Base-by-base conservation (phyloP, 371 early-diverging fungal genomes). In the Zopfochytrium polystomum region DNA sequence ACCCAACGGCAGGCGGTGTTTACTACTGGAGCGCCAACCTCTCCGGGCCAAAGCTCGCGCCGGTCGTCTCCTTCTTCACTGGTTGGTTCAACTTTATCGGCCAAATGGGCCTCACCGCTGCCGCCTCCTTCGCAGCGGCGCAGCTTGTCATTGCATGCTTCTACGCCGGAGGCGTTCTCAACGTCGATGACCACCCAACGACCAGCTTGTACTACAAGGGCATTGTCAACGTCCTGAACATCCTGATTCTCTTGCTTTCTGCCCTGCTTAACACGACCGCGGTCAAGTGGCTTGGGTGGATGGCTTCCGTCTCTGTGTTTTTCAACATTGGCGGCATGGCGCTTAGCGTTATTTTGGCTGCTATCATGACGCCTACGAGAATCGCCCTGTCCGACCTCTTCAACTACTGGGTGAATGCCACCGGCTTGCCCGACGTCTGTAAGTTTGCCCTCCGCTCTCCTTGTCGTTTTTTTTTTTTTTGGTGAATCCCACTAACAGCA, bases 1-100 rank as follows among this genome's bases (percentile, higher is more conserved):
- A 76, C 67, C 87, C 89, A 7, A 80, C 85, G 11, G 80, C 85
- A 13, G 89, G 89, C 15, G 85, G 85, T 1, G 59, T 88, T 9
- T 58, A 58, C 35, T 58, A 58, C 26, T 52, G 52, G 52, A n/a
- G 20, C 31, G 52, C 52, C 31, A 52, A 52, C 33, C 31, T 52
- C 15, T 27, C 52, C 18, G 44, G 60, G 5, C 60, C 60, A 27
- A 60, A 31, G 22, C 52, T 51, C 52, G 60, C 51, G 18, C 60
- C 60, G 5, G 50, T 26, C 60, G 52, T 42, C 31, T 68, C 71
- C 7, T 74, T 66, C 66, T n/a, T 60, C 44, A 60, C 66, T 22
- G 60, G 60, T 3, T 63, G 68, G 68, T 71, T 66, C 65, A 71
- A 71, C 43, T 44, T 71, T 1, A 23, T 71, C 32, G 71, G 71